Percentiles rank a stretch among this genome's conserved stretches.
These are phyloP conservation scores for Ambrosia hybrid DNA, from an alignment of 140 eudicot genomes.

Conservation along the genomic window DNA sequence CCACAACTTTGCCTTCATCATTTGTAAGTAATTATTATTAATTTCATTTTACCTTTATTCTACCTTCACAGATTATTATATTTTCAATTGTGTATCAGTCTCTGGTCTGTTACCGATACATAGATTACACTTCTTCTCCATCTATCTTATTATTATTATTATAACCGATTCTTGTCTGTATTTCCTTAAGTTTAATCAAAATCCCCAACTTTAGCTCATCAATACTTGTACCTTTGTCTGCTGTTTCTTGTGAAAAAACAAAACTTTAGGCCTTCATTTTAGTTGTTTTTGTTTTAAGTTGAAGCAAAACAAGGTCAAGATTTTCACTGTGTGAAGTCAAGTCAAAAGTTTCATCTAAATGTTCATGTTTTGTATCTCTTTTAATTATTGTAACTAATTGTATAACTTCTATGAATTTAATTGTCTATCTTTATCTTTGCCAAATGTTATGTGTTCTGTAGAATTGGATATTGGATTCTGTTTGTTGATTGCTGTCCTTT, in stretches of 20 bases:
- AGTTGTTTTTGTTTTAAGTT: constrained; percentile 8
- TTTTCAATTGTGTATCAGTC: too few species aligned
- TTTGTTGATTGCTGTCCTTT: constrained; percentile 13
- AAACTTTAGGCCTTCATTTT: too few species aligned
- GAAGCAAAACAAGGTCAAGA: constrained; percentile 17
- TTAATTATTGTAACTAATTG: constrained; percentile 5
- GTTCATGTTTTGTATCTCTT: constrained; percentile 8
- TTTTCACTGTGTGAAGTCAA: constrained; percentile 11
- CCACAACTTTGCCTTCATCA: constrained; percentile 11
- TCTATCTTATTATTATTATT: too few species aligned
- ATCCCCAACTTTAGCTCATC: too few species aligned
- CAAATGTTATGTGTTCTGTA: neutral
- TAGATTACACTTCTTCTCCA: too few species aligned
- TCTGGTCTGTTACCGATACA: too few species aligned
- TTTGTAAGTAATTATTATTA: constrained; percentile 13
- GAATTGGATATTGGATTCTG: constrained; percentile 2
- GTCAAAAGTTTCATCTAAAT: neutral
- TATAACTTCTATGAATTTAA: neutral
- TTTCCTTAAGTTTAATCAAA: too few species aligned
- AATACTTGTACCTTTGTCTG: too few species aligned
- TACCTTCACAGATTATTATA: neutral
- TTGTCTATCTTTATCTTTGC: neutral
- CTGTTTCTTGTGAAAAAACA: too few species aligned
- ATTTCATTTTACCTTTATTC: constrained; percentile 8
- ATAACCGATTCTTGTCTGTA: too few species aligned